Conservation (phyloP, 805 yeast genomes). For the Pichia exigua region DNA sequence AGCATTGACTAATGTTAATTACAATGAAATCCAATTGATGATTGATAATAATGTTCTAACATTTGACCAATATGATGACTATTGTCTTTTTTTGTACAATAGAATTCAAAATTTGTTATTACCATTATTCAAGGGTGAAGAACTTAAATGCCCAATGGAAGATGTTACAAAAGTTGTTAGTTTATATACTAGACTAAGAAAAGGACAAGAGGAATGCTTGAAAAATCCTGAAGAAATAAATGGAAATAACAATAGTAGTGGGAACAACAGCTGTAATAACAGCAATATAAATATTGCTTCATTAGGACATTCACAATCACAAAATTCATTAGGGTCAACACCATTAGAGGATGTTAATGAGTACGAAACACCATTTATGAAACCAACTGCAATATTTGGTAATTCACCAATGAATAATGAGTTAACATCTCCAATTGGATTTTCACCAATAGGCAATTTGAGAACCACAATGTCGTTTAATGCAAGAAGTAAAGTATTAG, state of each 20-base stretch:
- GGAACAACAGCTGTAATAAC: background rate
- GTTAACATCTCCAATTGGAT: slow-evolving; percentile 6
- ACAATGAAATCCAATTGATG: slow-evolving; percentile 22
- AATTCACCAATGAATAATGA: slow-evolving; percentile 6
- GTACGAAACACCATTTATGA: slow-evolving; percentile 9
- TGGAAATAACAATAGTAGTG: background rate
- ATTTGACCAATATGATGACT: slow-evolving; percentile 30
- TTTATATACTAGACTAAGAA: slow-evolving; percentile 25
- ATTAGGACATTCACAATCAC: slow-evolving; percentile 6
- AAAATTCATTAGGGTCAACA: slow-evolving; percentile 4
- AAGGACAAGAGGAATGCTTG: slow-evolving; percentile 6
- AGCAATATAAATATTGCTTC: background rate
- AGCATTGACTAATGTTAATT: slow-evolving; percentile 5
- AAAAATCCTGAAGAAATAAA: background rate
- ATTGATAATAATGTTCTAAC: slow-evolving; percentile 21
- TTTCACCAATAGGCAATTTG: slow-evolving; percentile 13
- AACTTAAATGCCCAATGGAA: slow-evolving; percentile 45
- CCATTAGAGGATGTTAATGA: background rate
- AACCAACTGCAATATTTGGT: slow-evolving; percentile 4
- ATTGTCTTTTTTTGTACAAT: slow-evolving; percentile 45
- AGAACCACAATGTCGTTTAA: slow-evolving; percentile 2
- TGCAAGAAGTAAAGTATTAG: slow-evolving; percentile 31
- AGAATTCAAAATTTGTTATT: slow-evolving; percentile 34
- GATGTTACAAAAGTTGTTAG: slow-evolving; percentile 44
- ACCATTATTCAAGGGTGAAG: slow-evolving; percentile 43